phyloP scores from a whole-genome alignment of 225 moss, liverwort and hornwort species.

The Pseudisothecium myosuroides region DNA sequence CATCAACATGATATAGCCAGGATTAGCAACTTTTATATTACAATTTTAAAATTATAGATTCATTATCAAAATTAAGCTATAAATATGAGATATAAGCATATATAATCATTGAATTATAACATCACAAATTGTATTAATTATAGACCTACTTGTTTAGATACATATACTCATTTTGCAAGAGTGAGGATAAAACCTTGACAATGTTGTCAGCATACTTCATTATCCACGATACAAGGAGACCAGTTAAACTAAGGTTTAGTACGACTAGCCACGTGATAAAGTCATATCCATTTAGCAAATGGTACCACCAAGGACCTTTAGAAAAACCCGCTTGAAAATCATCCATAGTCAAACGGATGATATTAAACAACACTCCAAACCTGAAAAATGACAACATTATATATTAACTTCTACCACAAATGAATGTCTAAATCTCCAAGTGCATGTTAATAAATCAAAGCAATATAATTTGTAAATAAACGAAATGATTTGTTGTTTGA shows the following conservation, averaged over 20 bases:
- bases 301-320: slow-evolving; percentile 65
- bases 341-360: slow-evolving; percentile 43
- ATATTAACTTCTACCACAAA: background rate
- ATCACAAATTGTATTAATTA: background rate
- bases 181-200: slow-evolving; percentile 53
- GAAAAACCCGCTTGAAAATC: slow-evolving; percentile 40
- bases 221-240: slow-evolving; percentile 89
- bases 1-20: no score
- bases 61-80: no score
- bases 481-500: background rate
- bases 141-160: background rate
- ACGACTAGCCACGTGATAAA: slow-evolving; percentile 67
- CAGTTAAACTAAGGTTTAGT: slow-evolving; percentile 73
- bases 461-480: background rate
- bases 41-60: no score
- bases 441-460: background rate
- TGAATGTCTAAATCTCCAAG: background rate
- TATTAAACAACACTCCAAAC: slow-evolving; percentile 87
- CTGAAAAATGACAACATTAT: slow-evolving; percentile 6
- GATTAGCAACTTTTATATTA: no score
- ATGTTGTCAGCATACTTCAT: slow-evolving; percentile 98
- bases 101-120: background rate
- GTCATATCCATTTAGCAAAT: slow-evolving; percentile 61
- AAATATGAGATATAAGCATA: background rate
- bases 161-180: background rate